phyloP scores from a whole-genome alignment of 176 grass and related monocot genomes.

The Oropetium thomaeum region DNA sequence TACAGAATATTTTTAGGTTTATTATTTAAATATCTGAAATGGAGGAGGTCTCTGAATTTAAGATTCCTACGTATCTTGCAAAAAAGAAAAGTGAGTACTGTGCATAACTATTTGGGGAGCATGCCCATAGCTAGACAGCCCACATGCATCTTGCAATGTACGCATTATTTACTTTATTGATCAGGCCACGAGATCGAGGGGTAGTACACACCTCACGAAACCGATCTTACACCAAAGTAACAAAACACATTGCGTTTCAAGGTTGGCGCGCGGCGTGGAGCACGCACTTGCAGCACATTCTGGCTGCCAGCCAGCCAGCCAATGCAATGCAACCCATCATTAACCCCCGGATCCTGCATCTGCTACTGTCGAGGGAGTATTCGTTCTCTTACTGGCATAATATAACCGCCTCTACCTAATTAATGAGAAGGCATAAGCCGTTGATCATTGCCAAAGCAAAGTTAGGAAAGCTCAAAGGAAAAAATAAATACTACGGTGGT shows the following conservation, averaged over 20 bases:
- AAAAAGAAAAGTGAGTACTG: background rate
- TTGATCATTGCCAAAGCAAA: constrained; percentile 47
- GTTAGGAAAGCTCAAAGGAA: too few species aligned
- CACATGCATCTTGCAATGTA: constrained; percentile 30
- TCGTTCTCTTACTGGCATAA: background rate
- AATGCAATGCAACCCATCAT: background rate
- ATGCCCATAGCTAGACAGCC: background rate
- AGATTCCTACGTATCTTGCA: background rate
- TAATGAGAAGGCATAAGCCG: background rate
- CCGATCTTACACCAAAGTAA: constrained; percentile 13
- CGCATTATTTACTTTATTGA: constrained; percentile 27
- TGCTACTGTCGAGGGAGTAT: background rate
- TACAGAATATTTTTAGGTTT: too few species aligned
- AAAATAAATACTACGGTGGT: too few species aligned
- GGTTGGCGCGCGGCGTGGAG: constrained; percentile 5
- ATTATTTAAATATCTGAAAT: background rate
- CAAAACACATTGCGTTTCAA: background rate
- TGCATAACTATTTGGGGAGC: background rate
- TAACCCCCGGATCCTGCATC: background rate
- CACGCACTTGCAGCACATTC: constrained; percentile 14
- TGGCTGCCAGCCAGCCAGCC: constrained; percentile 11
- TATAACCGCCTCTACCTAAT: constrained; percentile 32
- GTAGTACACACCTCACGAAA: constrained; percentile 12
- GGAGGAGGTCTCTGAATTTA: background rate
- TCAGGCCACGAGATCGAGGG: background rate